Conservation (phyloP, 2,329 filamentous ascomycete genomes). For the Aspergillus sp. region DNA sequence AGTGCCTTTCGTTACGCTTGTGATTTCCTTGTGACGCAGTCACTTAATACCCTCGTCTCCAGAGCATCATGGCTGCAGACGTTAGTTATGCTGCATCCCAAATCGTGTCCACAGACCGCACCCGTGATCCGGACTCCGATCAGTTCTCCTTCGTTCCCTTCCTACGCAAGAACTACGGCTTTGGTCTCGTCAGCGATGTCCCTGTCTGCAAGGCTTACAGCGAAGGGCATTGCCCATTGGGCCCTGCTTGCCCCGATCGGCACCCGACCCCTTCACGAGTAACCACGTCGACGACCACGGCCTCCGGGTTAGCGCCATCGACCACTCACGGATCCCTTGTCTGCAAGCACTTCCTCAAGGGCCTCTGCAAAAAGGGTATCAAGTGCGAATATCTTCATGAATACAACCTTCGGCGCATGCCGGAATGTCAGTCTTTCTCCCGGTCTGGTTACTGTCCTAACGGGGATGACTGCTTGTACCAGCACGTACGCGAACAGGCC, state of each 20-base stretch:
- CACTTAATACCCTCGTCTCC: background rate
- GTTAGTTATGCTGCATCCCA: constrained; percentile 32
- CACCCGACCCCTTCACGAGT: constrained; percentile 58
- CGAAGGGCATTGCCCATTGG: constrained; percentile 82
- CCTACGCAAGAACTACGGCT: constrained; percentile 77
- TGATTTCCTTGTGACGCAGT: background rate
- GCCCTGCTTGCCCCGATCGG: constrained; percentile 79
- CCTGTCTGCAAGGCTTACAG: constrained; percentile 85
- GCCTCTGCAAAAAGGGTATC: constrained; percentile 96
- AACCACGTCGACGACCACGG: constrained; percentile 45
- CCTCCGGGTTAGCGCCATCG: constrained; percentile 40
- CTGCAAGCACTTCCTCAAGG: constrained; percentile 98
- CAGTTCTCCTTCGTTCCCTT: constrained; percentile 85
- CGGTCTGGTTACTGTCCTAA: constrained; percentile 94
- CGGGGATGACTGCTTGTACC: constrained; percentile 92
- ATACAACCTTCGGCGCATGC: constrained; percentile 97
- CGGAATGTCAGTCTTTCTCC: constrained; percentile 95
- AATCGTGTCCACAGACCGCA: constrained; percentile 36
- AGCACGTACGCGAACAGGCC: constrained; percentile 82
- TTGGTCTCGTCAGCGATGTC: constrained; percentile 74
- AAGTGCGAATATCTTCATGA: constrained; percentile 97
- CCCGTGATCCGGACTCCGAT: constrained; percentile 50
- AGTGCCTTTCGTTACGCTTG: background rate
- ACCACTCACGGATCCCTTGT: constrained; percentile 63
- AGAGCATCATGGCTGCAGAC: constrained; percentile 34